These are phyloP conservation scores for Enterocytospora artemiae DNA, from an alignment of 371 early-diverging fungal species.

Conservation along the genomic window DNA sequence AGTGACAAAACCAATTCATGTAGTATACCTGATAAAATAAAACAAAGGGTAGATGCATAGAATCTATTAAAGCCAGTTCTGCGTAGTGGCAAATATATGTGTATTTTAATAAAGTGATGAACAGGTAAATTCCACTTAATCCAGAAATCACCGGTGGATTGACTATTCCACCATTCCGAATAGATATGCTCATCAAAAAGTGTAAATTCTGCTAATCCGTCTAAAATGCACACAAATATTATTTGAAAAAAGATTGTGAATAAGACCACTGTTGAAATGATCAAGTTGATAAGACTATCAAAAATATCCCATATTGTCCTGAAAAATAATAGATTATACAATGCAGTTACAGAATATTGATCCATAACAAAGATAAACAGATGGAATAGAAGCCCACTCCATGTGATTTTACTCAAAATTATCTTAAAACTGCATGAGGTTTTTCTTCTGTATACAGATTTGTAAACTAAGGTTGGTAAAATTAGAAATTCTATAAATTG, in stretches of 20 bases:
- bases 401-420: background rate
- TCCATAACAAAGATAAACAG: conserved; percentile 45
- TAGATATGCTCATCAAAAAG: conserved; percentile 90
- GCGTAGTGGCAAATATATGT: conserved; percentile 73
- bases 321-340: conserved; percentile 21
- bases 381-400: conserved; percentile 18
- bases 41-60: conserved; percentile 70
- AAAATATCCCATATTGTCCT: background rate
- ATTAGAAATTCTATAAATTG: conserved; percentile 39
- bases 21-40: conserved; percentile 69
- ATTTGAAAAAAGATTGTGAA: conserved; percentile 73
- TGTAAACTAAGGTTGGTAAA: conserved; percentile 39
- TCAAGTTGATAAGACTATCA: conserved; percentile 35
- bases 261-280: conserved; percentile 50
- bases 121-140: conserved; percentile 94
- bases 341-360: conserved; percentile 46
- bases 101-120: conserved; percentile 77
- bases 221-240: conserved; percentile 82
- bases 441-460: conserved; percentile 2
- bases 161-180: conserved; percentile 93
- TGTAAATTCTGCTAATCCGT: conserved; percentile 83
- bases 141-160: conserved; percentile 80
- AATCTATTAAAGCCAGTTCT: conserved; percentile 64
- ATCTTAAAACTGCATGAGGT: conserved; percentile 2
- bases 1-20: conserved; percentile 77